Evolutionary conservation across 2,329 filamentous ascomycete genomes (phyloP), one percentile per base, ranked within the genome.

Genomic region (Stachybotrys elegans): DNA sequence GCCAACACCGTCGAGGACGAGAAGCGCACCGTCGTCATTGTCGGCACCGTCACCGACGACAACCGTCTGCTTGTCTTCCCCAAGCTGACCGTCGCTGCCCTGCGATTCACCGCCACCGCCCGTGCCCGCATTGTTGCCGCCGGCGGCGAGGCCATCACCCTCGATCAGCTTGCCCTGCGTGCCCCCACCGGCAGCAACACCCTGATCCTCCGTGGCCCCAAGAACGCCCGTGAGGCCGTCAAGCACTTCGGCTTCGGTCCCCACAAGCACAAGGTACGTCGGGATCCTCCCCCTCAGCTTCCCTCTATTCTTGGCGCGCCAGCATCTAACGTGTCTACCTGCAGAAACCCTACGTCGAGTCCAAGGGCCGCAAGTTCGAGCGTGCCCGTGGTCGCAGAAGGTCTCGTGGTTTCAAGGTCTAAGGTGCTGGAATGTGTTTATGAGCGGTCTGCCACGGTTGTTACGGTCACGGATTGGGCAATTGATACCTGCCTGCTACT

Each of bases 281-380:
- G 38, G 17, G 6, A 17, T 11, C 34, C 7, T 20, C 13, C 34
- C 25, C 25, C 9, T n/a, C 25, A 29, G n/a, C 13, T 9, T 4
- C 4, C 4, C 21, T 5, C 2, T 20, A 4, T 4, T 2, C 5
- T 31, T 7, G 2, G 9, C 3, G 2, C 4, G 7, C 12, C 5
- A 17, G 35, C 39, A 35, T 16, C 11, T 23, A 7, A 16, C 13
- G 5, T 12, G 19, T 3, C 13, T 14, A 21, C n/a, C 14, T 22
- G 20, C 57, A 93, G 92, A 97, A 96, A 83, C 92, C 92, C 60
- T 88, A 95, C 63, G 82, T 98, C 66, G 82, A 89, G 75, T 95
- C 89, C 81, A 98, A 98, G 88, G 94, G 94, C 68, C 87, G 93
- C 77, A 98, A 98, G 83, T 98, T 98, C 81, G 94, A 98, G 86